Percentiles rank a stretch among this genome's conserved stretches.
These are phyloP conservation scores for Aspergillus quadrilineatus DNA, from an alignment of 2,329 filamentous ascomycete species.

Conservation along the genomic window DNA sequence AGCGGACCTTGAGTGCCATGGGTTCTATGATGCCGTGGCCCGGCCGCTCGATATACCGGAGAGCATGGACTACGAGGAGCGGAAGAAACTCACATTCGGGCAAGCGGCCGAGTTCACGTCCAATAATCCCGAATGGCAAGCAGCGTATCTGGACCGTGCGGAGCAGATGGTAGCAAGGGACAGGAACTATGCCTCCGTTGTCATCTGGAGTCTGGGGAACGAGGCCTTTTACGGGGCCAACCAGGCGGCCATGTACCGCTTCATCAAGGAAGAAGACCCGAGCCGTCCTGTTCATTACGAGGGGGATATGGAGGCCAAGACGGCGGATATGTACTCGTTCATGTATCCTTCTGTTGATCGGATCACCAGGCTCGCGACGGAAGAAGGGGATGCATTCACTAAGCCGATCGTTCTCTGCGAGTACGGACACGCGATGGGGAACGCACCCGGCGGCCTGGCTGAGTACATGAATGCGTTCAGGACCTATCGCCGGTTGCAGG, in stretches of 20 bases:
- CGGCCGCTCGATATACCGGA: constrained; percentile 55
- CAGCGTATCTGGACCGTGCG: constrained; percentile 67
- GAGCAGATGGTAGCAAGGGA: constrained; percentile 64
- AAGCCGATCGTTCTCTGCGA: constrained; percentile 40
- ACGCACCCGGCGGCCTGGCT: constrained; percentile 67
- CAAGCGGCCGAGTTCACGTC: constrained; percentile 29
- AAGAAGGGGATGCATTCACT: constrained; percentile 44
- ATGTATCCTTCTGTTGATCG: constrained; percentile 63
- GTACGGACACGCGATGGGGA: constrained; percentile 67
- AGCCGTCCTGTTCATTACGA: constrained; percentile 66
- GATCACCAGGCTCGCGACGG: constrained; percentile 48
- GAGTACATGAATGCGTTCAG: constrained; percentile 68
- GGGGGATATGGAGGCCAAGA: constrained; percentile 59
- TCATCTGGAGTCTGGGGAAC: constrained; percentile 73
- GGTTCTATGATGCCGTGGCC: constrained; percentile 38
- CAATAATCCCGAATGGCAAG: constrained; percentile 32
- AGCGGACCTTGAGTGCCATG: constrained; percentile 40
- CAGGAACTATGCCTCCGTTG: constrained; percentile 68
- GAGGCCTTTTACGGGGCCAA: constrained; percentile 71
- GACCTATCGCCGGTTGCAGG: constrained; percentile 60
- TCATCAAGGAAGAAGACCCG: constrained; percentile 58
- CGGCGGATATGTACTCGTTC: constrained; percentile 65
- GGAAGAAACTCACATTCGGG: constrained; percentile 47
- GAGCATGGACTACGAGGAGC: constrained; percentile 59
- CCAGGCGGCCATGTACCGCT: constrained; percentile 66